phyloP scores from a whole-genome alignment of 495 filamentous ascomycete genomes.

The Ramalina intermedia region DNA sequence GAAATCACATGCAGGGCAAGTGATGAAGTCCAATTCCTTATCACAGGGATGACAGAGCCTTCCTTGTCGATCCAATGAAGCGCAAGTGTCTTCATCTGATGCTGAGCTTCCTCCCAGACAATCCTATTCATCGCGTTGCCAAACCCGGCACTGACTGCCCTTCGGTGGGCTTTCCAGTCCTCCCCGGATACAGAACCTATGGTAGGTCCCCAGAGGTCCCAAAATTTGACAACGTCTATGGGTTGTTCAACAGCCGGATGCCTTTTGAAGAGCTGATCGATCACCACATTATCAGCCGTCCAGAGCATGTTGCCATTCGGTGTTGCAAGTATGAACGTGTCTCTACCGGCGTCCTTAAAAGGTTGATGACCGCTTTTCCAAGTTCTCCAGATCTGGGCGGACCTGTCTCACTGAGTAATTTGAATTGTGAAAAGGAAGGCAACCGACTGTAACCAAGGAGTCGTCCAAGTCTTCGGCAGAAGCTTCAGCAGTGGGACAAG shows the following conservation, averaged over 20 bases:
- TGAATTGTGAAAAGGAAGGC: neutral
- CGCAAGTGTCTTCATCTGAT: neutral
- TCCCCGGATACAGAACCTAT: neutral
- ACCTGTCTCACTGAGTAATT: neutral
- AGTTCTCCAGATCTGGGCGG: neutral
- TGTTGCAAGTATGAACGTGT: neutral
- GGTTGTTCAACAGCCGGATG: neutral
- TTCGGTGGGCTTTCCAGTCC: neutral
- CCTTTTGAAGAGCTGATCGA: neutral
- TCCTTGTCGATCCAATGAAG: neutral
- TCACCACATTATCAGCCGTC: neutral
- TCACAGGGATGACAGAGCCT: neutral
- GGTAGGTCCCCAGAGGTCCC: neutral
- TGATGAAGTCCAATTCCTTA: neutral
- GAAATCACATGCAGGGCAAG: neutral
- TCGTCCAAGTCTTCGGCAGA: neutral
- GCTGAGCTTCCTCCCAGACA: neutral
- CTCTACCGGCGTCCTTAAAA: neutral
- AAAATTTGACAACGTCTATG: neutral
- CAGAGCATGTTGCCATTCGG: neutral
- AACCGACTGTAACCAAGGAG: neutral
- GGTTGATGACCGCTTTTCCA: slow-evolving; percentile 1
- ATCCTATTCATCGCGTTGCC: neutral
- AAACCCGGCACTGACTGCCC: neutral
- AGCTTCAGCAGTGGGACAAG: neutral